phyloP scores from a whole-genome alignment of 2,329 filamentous ascomycete genomes.

The Lecanicillium sp. region DNA sequence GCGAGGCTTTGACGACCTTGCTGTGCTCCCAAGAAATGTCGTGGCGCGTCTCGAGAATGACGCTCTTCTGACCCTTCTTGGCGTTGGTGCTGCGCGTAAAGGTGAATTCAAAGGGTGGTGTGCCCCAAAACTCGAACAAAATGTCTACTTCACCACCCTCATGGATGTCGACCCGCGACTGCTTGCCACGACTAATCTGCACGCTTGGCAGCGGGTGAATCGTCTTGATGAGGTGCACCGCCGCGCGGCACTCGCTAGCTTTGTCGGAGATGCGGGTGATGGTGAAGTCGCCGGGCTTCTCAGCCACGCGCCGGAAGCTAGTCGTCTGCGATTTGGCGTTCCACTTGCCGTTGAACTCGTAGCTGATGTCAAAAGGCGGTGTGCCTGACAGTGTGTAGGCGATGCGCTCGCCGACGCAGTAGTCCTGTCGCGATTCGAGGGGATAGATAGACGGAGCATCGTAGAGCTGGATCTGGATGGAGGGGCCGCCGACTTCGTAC shows the following conservation, averaged over 20 bases:
- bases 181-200: constrained; percentile 76
- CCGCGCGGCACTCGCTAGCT: constrained; percentile 79
- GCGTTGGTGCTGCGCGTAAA: constrained; percentile 88
- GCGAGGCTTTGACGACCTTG: constrained; percentile 76
- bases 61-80: constrained; percentile 68
- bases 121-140: constrained; percentile 90
- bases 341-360: constrained; percentile 77
- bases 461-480: constrained; percentile 86
- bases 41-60: constrained; percentile 84
- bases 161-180: constrained; percentile 84
- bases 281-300: constrained; percentile 80
- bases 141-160: constrained; percentile 94
- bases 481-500: constrained; percentile 62
- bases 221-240: constrained; percentile 68
- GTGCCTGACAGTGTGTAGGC: constrained; percentile 87
- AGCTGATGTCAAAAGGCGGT: constrained; percentile 87
- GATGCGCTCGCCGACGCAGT: constrained; percentile 92
- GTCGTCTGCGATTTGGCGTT: constrained; percentile 75
- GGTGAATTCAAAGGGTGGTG: constrained; percentile 95
- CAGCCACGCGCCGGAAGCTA: constrained; percentile 87
- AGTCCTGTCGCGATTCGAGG: constrained; percentile 77
- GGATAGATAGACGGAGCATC: constrained; percentile 89
- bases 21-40: constrained; percentile 76
- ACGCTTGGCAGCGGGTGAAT: constrained; percentile 93
- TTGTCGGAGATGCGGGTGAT: constrained; percentile 85